Evolutionary conservation across 495 filamentous ascomycete genomes (phyloP).

Genomic region (Diplogelasinospora grovesii): DNA sequence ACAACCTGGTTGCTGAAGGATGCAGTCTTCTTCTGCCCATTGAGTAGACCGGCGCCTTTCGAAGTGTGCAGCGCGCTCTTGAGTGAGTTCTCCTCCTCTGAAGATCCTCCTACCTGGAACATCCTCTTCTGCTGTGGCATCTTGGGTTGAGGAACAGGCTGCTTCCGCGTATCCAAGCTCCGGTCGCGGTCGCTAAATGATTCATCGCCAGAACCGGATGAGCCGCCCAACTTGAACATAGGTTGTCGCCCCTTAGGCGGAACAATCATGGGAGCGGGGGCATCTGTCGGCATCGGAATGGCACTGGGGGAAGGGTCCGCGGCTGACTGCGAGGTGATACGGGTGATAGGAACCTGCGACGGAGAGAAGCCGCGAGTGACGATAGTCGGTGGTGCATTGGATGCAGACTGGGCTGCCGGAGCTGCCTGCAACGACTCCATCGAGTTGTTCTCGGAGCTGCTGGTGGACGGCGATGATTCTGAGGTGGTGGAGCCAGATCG

Average conservation of each 20-base stretch:
- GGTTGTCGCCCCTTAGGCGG: conserved; percentile 43
- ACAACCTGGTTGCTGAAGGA: conserved; percentile 78
- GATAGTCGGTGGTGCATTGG: too few relatives aligned
- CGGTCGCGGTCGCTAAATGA: conserved; percentile 38
- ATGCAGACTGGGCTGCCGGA: conserved; percentile 24
- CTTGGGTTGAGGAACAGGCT: conserved; percentile 41
- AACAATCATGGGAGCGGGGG: conserved; percentile 41
- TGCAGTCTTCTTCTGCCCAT: conserved; percentile 62
- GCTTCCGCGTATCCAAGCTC: conserved; percentile 42
- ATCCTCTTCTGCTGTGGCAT: conserved; percentile 64
- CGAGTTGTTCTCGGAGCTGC: conserved; percentile 22
- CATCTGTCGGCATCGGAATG: conserved; percentile 39
- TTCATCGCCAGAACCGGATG: conserved; percentile 38
- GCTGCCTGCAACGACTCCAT: conserved; percentile 26
- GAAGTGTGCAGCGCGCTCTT: conserved; percentile 55
- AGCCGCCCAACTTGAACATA: conserved; percentile 51
- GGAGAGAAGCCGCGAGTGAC: conserved; percentile 86
- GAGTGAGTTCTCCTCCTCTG: conserved; percentile 75
- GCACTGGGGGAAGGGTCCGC: conserved; percentile 20
- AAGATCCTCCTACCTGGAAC: conserved; percentile 78
- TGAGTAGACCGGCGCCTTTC: conserved; percentile 37
- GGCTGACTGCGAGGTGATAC: conserved; percentile 21
- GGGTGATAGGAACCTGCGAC: conserved; percentile 61
- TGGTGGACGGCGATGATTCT: conserved; percentile 31
- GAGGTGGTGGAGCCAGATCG: conserved; percentile 32